Percentiles rank a stretch among this genome's conserved stretches.
Evolutionary conservation across 179 eudicot genomes (phyloP).

Genomic region (Nepenthes alata): DNA sequence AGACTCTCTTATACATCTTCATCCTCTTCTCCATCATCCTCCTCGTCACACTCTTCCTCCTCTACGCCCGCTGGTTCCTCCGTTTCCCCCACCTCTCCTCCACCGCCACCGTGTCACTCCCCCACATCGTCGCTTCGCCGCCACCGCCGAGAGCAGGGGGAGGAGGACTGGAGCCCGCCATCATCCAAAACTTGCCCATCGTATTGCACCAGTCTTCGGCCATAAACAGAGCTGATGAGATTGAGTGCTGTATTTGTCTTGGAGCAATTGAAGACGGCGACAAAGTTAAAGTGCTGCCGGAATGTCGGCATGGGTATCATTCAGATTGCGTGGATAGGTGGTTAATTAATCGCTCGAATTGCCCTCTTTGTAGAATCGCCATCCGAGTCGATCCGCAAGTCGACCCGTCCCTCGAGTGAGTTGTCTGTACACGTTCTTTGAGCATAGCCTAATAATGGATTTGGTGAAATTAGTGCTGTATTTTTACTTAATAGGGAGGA

Average conservation of each 20-base stretch:
- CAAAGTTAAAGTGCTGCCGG: conserved; percentile 50
- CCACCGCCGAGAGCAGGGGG: neutral
- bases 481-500: too few species aligned
- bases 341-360: conserved; percentile 47
- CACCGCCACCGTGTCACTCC: neutral
- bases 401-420: conserved; percentile 8
- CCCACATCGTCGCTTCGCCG: neutral
- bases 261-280: conserved; percentile 58
- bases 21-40: conserved; percentile 12
- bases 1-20: conserved; percentile 10
- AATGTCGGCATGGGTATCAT: conserved; percentile 53
- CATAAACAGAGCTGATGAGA: conserved; percentile 10
- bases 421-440: neutral
- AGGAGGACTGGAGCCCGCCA: conserved; percentile 29
- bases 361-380: conserved; percentile 65
- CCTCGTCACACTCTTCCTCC: conserved; percentile 10
- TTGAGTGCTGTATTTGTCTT: conserved; percentile 65
- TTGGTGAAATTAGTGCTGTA: too few species aligned
- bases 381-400: conserved; percentile 30
- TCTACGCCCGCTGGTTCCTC: conserved; percentile 12
- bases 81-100: conserved; percentile 11
- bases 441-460: too few species aligned
- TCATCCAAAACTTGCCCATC: conserved; percentile 32
- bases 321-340: conserved; percentile 70
- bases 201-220: conserved; percentile 18